A percentile compares a stretch with the other conserved stretches of the same genome.
These are phyloP conservation scores for Pichia sp. DNA, from an alignment of 1,139 yeast genomes.

Conservation along the genomic window DNA sequence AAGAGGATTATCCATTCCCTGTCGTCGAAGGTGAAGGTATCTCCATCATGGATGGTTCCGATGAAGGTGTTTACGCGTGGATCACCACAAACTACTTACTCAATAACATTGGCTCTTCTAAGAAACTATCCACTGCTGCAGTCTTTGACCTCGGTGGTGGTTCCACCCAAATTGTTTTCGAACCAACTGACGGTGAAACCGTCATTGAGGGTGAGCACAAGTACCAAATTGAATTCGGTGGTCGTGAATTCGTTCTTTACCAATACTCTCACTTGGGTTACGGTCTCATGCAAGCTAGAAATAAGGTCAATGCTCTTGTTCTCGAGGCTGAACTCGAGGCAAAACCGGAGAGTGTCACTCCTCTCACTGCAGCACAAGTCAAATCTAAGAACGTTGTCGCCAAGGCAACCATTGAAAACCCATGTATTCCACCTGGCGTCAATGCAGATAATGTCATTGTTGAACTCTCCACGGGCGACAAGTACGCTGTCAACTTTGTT, in stretches of 20 bases:
- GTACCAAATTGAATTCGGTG: constrained; percentile 73
- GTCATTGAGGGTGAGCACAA: constrained; percentile 88
- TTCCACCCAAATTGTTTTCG: constrained; percentile 95
- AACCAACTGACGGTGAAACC: constrained; percentile 59
- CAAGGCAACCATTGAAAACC: constrained; percentile 51
- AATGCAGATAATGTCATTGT: constrained; percentile 47
- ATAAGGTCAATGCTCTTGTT: constrained; percentile 62
- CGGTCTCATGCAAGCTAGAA: constrained; percentile 92
- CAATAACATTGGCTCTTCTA: constrained; percentile 80
- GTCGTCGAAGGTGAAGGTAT: constrained; percentile 82
- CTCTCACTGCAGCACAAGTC: constrained; percentile 28
- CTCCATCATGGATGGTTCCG: constrained; percentile 90
- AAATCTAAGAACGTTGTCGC: constrained; percentile 31
- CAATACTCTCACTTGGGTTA: constrained; percentile 94
- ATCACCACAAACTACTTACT: constrained; percentile 87
- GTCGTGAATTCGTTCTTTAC: constrained; percentile 72
- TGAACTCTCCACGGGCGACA: constrained; percentile 38
- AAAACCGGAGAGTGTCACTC: constrained; percentile 26
- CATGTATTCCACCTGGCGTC: constrained; percentile 81
- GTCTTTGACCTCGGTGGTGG: constrained; percentile 99
- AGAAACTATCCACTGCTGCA: constrained; percentile 80
- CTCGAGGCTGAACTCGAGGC: constrained; percentile 46
- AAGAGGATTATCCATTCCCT: constrained; percentile 79
- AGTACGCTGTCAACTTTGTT: constrained; percentile 60
- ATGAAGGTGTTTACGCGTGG: constrained; percentile 99